A percentile compares a stretch with the other conserved stretches of the same genome.
phyloP scores from a whole-genome alignment of 2,329 filamentous ascomycete species.

The Paecilomyces fulvus region DNA sequence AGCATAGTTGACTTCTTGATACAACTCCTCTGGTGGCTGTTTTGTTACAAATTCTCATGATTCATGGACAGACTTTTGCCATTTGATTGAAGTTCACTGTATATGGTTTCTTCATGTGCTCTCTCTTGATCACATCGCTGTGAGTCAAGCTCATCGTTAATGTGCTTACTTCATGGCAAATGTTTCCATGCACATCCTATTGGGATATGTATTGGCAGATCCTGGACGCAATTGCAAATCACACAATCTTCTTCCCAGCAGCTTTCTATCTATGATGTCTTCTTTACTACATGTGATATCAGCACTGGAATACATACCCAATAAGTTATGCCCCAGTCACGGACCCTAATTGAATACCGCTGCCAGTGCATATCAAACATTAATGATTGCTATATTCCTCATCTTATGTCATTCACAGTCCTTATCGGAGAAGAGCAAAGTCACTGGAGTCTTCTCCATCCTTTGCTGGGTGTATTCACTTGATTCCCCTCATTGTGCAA shows the following conservation, averaged over 20 bases:
- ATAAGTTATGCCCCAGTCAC: background rate
- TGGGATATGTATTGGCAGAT: background rate
- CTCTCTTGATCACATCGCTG: background rate
- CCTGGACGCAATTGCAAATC: background rate
- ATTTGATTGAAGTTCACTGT: background rate
- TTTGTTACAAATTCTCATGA: background rate
- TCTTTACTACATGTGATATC: background rate
- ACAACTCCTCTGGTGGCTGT: background rate
- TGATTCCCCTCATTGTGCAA: background rate
- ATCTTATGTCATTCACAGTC: background rate
- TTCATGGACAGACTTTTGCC: background rate
- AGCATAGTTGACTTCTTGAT: background rate
- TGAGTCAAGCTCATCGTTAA: background rate
- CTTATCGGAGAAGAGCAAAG: background rate
- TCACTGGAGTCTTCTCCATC: background rate
- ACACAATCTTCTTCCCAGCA: background rate
- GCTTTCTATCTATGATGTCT: background rate
- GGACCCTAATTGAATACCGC: background rate
- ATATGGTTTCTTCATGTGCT: background rate
- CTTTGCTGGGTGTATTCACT: background rate
- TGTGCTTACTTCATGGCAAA: background rate
- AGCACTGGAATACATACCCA: background rate
- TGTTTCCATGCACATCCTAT: background rate
- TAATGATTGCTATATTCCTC: background rate
- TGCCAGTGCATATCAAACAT: background rate